A percentile compares a stretch with the other conserved stretches of the same genome.
These are phyloP conservation scores for Eurotiales sp. DNA, from an alignment of 2,329 filamentous ascomycete species.

Conservation along the genomic window DNA sequence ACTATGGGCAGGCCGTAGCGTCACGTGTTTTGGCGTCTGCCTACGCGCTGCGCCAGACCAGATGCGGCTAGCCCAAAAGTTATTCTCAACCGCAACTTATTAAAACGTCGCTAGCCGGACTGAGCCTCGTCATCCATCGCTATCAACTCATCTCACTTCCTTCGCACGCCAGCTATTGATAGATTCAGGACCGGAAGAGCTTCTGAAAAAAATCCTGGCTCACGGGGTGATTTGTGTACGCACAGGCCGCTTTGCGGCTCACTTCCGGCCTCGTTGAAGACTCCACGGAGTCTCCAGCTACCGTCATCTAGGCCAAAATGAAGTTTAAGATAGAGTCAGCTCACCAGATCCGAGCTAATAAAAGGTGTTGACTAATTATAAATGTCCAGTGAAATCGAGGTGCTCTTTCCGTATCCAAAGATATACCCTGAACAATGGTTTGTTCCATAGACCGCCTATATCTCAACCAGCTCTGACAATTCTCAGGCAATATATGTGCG, in stretches of 20 bases:
- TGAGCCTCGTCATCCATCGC: too few relatives aligned
- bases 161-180: too few relatives aligned
- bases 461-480: conserved; percentile 4
- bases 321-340: conserved; percentile 72
- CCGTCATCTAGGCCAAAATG: conserved; percentile 45
- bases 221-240: too few relatives aligned
- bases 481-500: conserved; percentile 63
- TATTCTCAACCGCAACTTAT: not conserved
- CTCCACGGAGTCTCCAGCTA: conserved; percentile 7
- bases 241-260: not conserved
- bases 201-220: too few relatives aligned
- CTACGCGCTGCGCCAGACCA: conserved; percentile 4
- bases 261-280: not conserved
- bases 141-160: too few relatives aligned
- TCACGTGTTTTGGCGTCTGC: conserved; percentile 33
- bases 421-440: conserved; percentile 65
- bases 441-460: not conserved
- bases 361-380: not conserved
- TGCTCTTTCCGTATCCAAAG: conserved; percentile 70
- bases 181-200: too few relatives aligned
- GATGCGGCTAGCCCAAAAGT: conserved; percentile 1
- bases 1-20: conserved; percentile 8
- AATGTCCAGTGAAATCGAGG: conserved; percentile 56
- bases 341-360: not conserved
- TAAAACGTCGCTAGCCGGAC: too few relatives aligned